phyloP scores from a whole-genome alignment of 2,329 filamentous ascomycete genomes.

The Orbilia javanica region DNA sequence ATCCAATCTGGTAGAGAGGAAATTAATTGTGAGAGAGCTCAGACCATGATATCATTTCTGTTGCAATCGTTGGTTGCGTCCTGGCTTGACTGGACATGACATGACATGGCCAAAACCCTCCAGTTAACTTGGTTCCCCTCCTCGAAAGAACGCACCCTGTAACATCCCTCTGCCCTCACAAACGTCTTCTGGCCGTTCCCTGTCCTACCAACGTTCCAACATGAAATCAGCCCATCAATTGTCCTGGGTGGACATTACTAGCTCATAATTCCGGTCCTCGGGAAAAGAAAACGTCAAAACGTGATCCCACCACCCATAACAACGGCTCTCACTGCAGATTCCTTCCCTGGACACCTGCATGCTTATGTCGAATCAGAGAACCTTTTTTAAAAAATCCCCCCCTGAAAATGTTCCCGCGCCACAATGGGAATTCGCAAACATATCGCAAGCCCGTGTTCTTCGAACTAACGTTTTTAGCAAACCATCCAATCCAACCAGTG shows the following conservation, averaged over 20 bases:
- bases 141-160: not conserved
- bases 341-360: slow-evolving; percentile 40
- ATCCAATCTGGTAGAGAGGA: not conserved
- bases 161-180: slow-evolving; percentile 15
- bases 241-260: too few relatives aligned
- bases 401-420: slow-evolving; percentile 47
- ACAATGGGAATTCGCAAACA: slow-evolving; percentile 48
- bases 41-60: slow-evolving; percentile 35
- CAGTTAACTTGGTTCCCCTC: too few relatives aligned
- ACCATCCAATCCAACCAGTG: not conserved
- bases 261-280: not conserved
- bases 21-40: slow-evolving; percentile 2
- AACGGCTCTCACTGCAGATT: slow-evolving; percentile 46
- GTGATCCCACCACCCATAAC: slow-evolving; percentile 17
- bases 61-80: slow-evolving; percentile 10
- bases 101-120: too few relatives aligned
- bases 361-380: slow-evolving; percentile 11
- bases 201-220: slow-evolving; percentile 10
- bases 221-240: slow-evolving; percentile 10
- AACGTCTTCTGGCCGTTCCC: too few relatives aligned
- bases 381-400: not conserved
- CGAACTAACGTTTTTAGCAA: slow-evolving; percentile 7
- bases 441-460: slow-evolving; percentile 14
- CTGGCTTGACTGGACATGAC: not conserved
- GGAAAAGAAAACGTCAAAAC: slow-evolving; percentile 17